Conservation (phyloP, 2,329 filamentous ascomycete genomes). For the Cladobotryum mycophilum region DNA sequence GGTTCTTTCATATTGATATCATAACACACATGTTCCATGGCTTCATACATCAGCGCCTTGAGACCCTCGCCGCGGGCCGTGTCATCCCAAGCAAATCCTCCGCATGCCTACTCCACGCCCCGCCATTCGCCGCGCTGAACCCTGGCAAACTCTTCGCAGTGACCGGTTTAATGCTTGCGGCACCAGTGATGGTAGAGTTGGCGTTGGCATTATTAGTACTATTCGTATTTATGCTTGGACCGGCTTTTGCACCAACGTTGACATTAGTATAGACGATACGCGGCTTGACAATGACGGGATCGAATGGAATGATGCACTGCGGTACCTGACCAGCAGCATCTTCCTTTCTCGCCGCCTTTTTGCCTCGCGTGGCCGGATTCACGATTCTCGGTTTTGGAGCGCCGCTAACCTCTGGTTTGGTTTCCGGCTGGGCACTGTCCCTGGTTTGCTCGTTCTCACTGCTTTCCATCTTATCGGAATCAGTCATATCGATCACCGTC, state of each 20-base stretch:
- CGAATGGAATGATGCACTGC: conserved; percentile 34
- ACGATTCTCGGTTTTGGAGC: conserved; percentile 20
- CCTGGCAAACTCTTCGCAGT: conserved; percentile 29
- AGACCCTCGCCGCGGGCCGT: conserved; percentile 37
- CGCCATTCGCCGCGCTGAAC: conserved; percentile 46
- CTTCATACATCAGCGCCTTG: conserved; percentile 4
- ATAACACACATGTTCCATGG: too few species aligned
- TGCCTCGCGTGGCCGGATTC: conserved; percentile 48
- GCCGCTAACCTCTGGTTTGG: not conserved
- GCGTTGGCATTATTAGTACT: not conserved
- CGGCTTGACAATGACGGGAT: conserved; percentile 17
- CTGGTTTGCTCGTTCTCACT: not conserved
- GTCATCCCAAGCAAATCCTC: conserved; percentile 58
- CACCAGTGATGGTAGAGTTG: not conserved
- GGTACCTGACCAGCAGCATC: conserved; percentile 45
- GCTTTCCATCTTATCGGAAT: not conserved
- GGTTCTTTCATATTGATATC: too few species aligned
- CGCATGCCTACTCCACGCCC: conserved; percentile 65
- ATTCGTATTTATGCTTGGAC: not conserved
- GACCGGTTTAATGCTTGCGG: conserved; percentile 1
- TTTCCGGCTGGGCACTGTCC: too few species aligned
- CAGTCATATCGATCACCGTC: not conserved
- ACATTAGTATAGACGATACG: not conserved
- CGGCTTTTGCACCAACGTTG: not conserved
- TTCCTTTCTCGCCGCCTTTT: conserved; percentile 45